Conservation (phyloP, 2,329 filamentous ascomycete genomes). For the Byssoonygena ceratinophila region DNA sequence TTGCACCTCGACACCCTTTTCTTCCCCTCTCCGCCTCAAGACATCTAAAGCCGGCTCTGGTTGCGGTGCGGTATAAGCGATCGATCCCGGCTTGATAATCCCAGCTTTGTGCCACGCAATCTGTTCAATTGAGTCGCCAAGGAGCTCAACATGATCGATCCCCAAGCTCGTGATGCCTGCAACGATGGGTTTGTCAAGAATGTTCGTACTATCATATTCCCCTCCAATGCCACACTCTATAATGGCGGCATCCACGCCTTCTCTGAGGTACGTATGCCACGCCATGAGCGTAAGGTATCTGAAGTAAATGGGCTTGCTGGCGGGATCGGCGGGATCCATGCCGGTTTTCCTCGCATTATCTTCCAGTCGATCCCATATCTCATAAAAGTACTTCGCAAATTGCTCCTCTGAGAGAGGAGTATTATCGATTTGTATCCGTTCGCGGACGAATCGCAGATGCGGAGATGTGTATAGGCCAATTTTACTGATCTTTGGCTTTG, state of each 20-base stretch:
- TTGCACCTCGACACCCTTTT: slow-evolving; percentile 40
- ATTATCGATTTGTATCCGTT: slow-evolving; percentile 74
- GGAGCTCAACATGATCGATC: slow-evolving; percentile 72
- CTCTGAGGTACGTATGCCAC: slow-evolving; percentile 66
- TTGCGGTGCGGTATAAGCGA: slow-evolving; percentile 54
- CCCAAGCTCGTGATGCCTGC: slow-evolving; percentile 69
- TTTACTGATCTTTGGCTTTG: slow-evolving; percentile 37
- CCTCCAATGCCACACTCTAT: slow-evolving; percentile 92
- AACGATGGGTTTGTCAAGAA: slow-evolving; percentile 59
- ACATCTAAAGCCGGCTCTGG: slow-evolving; percentile 45
- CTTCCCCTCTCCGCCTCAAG: slow-evolving; percentile 45
- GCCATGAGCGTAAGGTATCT: slow-evolving; percentile 83
- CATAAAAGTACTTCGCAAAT: slow-evolving; percentile 71
- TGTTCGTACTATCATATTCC: slow-evolving; percentile 85
- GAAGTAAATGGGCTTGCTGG: slow-evolving; percentile 79
- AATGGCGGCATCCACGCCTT: slow-evolving; percentile 67
- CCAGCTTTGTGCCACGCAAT: slow-evolving; percentile 92
- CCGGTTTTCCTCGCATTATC: slow-evolving; percentile 44
- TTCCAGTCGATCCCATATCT: slow-evolving; percentile 64
- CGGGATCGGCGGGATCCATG: slow-evolving; percentile 40
- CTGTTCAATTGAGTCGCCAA: slow-evolving; percentile 66
- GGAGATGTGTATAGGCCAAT: slow-evolving; percentile 78
- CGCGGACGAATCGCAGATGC: slow-evolving; percentile 70
- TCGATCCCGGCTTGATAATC: slow-evolving; percentile 60
- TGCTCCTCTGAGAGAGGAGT: slow-evolving; percentile 54